These are phyloP conservation scores for Termitomyces sp. DNA, from an alignment of 768 basidiomycete genomes.

Conservation along the genomic window DNA sequence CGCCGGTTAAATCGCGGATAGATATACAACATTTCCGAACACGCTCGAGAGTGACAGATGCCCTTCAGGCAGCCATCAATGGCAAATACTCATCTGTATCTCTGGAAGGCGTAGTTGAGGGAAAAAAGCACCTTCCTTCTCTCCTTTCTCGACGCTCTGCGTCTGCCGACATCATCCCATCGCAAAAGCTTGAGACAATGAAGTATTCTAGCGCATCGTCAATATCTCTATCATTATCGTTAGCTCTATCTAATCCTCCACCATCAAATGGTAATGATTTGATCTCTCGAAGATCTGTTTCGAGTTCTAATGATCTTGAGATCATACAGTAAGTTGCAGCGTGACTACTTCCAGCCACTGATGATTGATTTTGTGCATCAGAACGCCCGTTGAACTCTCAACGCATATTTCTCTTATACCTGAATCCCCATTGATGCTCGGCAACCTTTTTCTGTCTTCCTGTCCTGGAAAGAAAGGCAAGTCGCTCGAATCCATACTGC, in stretches of 20 bases:
- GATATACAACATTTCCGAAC: constrained; percentile 18
- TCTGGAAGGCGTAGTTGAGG: not conserved
- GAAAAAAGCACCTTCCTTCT: not conserved
- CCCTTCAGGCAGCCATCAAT: constrained; percentile 37
- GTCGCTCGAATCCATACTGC: constrained; percentile 7
- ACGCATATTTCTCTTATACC: not conserved
- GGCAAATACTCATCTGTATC: constrained; percentile 22
- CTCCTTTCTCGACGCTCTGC: constrained; percentile 3
- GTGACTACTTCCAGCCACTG: not conserved
- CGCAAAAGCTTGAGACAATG: constrained; percentile 4
- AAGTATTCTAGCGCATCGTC: constrained; percentile 13
- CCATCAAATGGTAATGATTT: constrained; percentile 3
- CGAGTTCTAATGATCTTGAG: constrained; percentile 1
- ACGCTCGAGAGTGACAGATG: constrained; percentile 27
- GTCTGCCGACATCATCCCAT: constrained; percentile 7
- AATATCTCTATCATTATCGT: constrained; percentile 16
- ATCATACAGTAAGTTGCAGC: constrained; percentile 4
- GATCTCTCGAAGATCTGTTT: not conserved
- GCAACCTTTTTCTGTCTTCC: constrained; percentile 87
- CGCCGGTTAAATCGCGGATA: constrained; percentile 14
- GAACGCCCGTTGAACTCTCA: constrained; percentile 4
- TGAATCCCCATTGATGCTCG: constrained; percentile 39
- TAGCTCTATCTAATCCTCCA: constrained; percentile 9
- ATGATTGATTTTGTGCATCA: not conserved
- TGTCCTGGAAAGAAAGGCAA: constrained; percentile 94